Conservation (phyloP, 1,284 basidiomycete species). For the Trichosporon asahii region DNA sequence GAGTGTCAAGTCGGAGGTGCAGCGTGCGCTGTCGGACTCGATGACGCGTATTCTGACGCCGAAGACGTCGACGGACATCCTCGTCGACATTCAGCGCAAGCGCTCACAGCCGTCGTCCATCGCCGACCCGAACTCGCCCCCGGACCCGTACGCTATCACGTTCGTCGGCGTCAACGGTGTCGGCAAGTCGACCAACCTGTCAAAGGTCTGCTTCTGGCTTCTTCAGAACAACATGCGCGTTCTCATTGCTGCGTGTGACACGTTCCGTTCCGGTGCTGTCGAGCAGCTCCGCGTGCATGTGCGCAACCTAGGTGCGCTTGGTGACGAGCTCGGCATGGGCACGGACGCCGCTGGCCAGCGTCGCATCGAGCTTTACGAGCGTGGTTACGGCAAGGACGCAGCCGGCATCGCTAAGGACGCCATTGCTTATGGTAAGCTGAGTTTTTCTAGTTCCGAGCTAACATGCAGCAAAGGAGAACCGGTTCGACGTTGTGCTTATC, state of each 20-base stretch:
- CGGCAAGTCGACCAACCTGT: conserved; percentile 96
- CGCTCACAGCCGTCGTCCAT: conserved; percentile 61
- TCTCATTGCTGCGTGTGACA: conserved; percentile 97
- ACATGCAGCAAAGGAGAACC: conserved; percentile 68
- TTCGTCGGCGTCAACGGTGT: conserved; percentile 99
- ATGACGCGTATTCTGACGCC: conserved; percentile 93
- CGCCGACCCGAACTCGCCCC: conserved; percentile 57
- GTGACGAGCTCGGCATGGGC: conserved; percentile 60
- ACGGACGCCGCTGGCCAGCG: conserved; percentile 17
- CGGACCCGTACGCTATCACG: conserved; percentile 84
- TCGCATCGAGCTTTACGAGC: conserved; percentile 81
- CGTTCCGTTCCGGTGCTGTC: conserved; percentile 95
- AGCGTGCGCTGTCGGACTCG: conserved; percentile 74
- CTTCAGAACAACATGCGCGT: conserved; percentile 91
- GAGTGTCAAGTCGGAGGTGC: conserved; percentile 80
- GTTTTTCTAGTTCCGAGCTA: neutral
- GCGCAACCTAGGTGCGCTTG: conserved; percentile 85
- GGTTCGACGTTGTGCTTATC: conserved; percentile 90
- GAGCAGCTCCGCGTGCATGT: conserved; percentile 97
- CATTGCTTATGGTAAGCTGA: conserved; percentile 69
- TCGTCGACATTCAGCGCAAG: conserved; percentile 64
- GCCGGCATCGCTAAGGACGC: conserved; percentile 96
- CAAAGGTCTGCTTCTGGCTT: conserved; percentile 99
- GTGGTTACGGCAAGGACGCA: conserved; percentile 97
- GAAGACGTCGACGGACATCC: conserved; percentile 90